Conservation (phyloP, 2,329 filamentous ascomycete genomes). For the Aspergillus transmontanensis region DNA sequence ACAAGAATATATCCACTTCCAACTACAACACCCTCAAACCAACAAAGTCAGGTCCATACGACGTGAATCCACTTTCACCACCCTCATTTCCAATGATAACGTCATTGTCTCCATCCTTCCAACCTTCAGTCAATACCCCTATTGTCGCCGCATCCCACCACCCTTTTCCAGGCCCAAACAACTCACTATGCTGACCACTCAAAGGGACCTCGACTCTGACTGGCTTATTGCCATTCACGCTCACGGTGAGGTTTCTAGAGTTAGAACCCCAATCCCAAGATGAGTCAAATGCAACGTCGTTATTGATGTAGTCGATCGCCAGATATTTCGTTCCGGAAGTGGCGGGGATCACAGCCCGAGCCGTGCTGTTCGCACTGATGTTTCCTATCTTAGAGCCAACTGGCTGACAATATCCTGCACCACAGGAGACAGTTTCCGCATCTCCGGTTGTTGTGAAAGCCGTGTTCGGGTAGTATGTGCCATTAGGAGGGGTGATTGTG, state of each 20-base stretch:
- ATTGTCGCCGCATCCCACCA: conserved; percentile 55
- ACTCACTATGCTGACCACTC: conserved; percentile 37
- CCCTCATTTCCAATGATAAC: conserved; percentile 38
- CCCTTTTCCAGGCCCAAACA: conserved; percentile 47
- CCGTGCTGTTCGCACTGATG: conserved; percentile 33
- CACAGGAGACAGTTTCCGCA: conserved; percentile 40
- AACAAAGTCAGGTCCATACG: conserved; percentile 40
- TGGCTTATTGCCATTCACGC: conserved; percentile 46
- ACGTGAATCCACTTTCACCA: conserved; percentile 27
- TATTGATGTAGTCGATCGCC: conserved; percentile 56
- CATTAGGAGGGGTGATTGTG: conserved; percentile 21
- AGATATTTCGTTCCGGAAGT: conserved; percentile 43
- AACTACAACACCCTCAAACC: conserved; percentile 34
- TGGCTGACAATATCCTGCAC: conserved; percentile 45
- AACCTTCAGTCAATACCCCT: conserved; percentile 50
- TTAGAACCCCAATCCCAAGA: conserved; percentile 52
- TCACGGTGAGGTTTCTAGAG: conserved; percentile 53
- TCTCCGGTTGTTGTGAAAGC: conserved; percentile 42
- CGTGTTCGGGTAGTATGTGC: conserved; percentile 46
- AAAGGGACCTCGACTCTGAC: conserved; percentile 56
- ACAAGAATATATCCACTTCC: not conserved
- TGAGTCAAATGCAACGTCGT: conserved; percentile 50
- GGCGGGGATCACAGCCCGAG: conserved; percentile 40
- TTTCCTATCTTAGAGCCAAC: conserved; percentile 48
- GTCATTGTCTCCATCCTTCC: conserved; percentile 45